Percentiles rank a stretch among this genome's conserved stretches.
Conservation (phyloP, 2,329 filamentous ascomycete genomes). For the Pleurostoma richardsiae region DNA sequence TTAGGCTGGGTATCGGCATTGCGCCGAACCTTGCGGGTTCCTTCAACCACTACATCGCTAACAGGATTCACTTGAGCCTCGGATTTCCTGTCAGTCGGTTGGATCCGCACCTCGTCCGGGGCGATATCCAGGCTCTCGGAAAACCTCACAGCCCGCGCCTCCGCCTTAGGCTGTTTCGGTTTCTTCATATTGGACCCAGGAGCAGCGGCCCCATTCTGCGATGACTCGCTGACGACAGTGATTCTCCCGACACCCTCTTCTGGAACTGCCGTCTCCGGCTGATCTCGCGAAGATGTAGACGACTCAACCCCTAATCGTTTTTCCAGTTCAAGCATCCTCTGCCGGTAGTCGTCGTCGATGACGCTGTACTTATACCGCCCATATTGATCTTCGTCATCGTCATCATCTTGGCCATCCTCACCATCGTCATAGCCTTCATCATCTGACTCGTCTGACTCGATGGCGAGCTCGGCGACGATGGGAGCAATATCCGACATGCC, state of each 20-base stretch:
- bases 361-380: constrained; percentile 66
- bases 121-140: constrained; percentile 70
- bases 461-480: constrained; percentile 84
- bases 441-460: constrained; percentile 64
- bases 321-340: constrained; percentile 82
- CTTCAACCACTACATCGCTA: constrained; percentile 38
- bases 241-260: constrained; percentile 54
- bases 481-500: constrained; percentile 82
- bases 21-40: background rate
- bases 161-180: constrained; percentile 13
- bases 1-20: constrained; percentile 20
- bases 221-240: constrained; percentile 32
- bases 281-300: constrained; percentile 28
- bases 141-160: constrained; percentile 76
- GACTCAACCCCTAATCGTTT: constrained; percentile 62
- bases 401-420: constrained; percentile 44
- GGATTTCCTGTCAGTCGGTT: constrained; percentile 15
- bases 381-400: constrained; percentile 71
- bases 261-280: constrained; percentile 22
- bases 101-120: constrained; percentile 18
- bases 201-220: constrained; percentile 5
- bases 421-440: constrained; percentile 46
- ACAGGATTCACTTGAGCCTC: constrained; percentile 39
- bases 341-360: constrained; percentile 69
- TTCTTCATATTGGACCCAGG: constrained; percentile 9